Percentiles rank a stretch among this genome's conserved stretches.
Conservation (phyloP, 2,329 filamentous ascomycete genomes). For the Akanthomyces lecanii region DNA sequence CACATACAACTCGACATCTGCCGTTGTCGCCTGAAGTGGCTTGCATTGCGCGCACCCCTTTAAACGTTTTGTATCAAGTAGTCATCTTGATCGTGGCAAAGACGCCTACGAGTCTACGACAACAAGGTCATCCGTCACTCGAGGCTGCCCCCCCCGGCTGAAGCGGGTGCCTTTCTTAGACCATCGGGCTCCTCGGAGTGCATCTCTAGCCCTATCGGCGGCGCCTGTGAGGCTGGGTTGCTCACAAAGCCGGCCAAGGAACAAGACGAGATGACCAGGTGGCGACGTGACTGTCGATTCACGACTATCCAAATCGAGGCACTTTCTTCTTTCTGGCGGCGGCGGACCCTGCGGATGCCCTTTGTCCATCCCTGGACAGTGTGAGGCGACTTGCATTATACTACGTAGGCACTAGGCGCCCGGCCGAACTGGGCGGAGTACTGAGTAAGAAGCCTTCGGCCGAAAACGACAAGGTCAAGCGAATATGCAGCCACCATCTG, state of each 20-base stretch:
- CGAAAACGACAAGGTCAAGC: neutral
- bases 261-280: neutral
- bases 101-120: neutral
- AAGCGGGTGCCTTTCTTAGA: neutral
- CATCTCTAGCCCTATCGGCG: neutral
- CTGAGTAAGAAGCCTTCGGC: neutral
- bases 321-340: neutral
- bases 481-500: neutral
- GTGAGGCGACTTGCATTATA: neutral
- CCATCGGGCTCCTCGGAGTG: too few relatives aligned
- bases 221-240: neutral
- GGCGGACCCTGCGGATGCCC: neutral
- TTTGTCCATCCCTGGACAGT: neutral
- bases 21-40: too few relatives aligned
- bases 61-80: too few relatives aligned
- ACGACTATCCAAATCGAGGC: conserved; percentile 1
- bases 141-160: neutral
- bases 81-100: too few relatives aligned
- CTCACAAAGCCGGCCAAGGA: neutral
- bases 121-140: neutral
- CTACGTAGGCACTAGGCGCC: neutral
- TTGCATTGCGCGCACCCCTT: too few relatives aligned
- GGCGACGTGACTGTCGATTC: neutral
- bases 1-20: too few relatives aligned
- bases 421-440: neutral